phyloP scores from a whole-genome alignment of 2,329 filamentous ascomycete species.

The Trichoderma gracile region DNA sequence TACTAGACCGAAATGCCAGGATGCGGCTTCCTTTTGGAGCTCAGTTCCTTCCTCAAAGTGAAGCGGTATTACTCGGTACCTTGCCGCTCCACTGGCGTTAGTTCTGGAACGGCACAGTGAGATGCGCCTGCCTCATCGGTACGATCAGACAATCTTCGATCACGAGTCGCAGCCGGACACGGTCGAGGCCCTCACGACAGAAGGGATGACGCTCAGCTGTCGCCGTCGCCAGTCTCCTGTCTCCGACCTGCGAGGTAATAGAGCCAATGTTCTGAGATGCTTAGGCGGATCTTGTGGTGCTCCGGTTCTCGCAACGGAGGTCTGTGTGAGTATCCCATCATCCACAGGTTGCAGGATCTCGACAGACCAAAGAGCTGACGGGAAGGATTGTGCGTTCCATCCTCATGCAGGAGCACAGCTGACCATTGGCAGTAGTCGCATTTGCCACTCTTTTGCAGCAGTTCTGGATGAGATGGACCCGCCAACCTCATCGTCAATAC shows the following conservation, averaged over 20 bases:
- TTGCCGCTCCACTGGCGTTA: background rate
- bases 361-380: conserved; percentile 5
- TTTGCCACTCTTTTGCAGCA: background rate
- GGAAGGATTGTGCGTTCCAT: conserved; percentile 17
- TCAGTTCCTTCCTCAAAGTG: background rate
- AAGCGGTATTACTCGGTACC: conserved; percentile 8
- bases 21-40: background rate
- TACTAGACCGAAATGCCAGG: background rate
- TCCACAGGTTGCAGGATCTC: conserved; percentile 3
- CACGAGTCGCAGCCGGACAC: conserved; percentile 8
- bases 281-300: too few relatives aligned
- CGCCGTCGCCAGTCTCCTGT: background rate
- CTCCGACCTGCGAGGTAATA: background rate
- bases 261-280: background rate
- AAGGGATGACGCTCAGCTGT: background rate
- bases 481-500: conserved; percentile 6
- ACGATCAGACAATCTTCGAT: conserved; percentile 21
- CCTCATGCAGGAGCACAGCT: conserved; percentile 20
- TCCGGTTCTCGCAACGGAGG: background rate
- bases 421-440: conserved; percentile 15
- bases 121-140: conserved; percentile 23
- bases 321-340: background rate
- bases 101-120: conserved; percentile 6
- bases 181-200: conserved; percentile 3
- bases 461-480: background rate